A percentile compares a stretch with the other conserved stretches of the same genome.
phyloP scores from a whole-genome alignment of 768 basidiomycete species.

The Dentipellis fragilis region DNA sequence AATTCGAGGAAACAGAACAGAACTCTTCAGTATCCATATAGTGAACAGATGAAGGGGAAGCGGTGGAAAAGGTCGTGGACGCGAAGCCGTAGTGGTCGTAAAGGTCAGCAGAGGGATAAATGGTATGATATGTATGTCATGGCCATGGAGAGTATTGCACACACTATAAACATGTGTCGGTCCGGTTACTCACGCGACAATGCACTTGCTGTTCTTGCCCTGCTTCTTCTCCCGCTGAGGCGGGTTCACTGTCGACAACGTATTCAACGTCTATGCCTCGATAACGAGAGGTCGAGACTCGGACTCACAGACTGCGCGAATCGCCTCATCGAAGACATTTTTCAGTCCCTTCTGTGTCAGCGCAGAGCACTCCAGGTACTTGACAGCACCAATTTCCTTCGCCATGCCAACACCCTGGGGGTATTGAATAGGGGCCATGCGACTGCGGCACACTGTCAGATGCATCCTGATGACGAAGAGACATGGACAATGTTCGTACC shows the following conservation, averaged over 20 bases:
- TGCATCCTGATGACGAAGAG: not conserved
- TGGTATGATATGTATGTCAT: conserved; percentile 44
- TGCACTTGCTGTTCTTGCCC: conserved; percentile 43
- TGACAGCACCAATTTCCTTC: conserved; percentile 91
- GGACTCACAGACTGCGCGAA: conserved; percentile 85
- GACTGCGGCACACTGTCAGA: conserved; percentile 35
- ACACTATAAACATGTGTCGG: conserved; percentile 15
- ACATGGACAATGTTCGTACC: conserved; percentile 34
- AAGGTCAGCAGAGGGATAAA: conserved; percentile 62
- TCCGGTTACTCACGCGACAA: conserved; percentile 38
- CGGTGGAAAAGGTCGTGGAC: conserved; percentile 10
- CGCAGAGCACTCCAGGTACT: conserved; percentile 93
- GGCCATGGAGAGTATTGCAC: conserved; percentile 17
- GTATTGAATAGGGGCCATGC: conserved; percentile 93
- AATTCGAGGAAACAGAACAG: not conserved
- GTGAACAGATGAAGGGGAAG: conserved; percentile 17
- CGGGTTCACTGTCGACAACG: conserved; percentile 53
- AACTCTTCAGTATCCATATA: conserved; percentile 15
- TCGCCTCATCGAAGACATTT: conserved; percentile 98
- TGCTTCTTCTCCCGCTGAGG: conserved; percentile 50
- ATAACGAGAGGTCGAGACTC: not conserved
- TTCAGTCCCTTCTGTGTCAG: conserved; percentile 97
- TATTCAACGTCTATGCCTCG: not conserved
- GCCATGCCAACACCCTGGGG: conserved; percentile 84
- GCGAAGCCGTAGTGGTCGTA: conserved; percentile 45